These are phyloP conservation scores for Petunia secreta DNA, from an alignment of 257 asterid genomes.

Conservation along the genomic window DNA sequence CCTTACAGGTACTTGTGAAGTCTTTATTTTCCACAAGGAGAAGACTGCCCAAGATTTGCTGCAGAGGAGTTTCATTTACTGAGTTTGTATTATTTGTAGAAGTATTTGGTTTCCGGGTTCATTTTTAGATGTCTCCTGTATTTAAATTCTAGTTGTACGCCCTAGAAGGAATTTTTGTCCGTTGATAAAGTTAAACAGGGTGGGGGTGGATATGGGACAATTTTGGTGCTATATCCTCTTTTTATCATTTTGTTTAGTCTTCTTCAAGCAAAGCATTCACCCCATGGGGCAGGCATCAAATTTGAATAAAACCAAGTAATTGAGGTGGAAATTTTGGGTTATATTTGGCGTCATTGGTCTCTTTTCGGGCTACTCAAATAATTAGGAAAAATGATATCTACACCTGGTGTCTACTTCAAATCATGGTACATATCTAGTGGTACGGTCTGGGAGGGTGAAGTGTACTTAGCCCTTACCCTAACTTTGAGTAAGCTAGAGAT, in stretches of 20 bases:
- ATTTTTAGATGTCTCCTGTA: not conserved
- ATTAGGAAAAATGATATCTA: no score
- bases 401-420: no score
- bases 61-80: slow-evolving; percentile 4
- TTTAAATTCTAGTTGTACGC: not conserved
- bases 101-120: not conserved
- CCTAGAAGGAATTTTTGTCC: not conserved
- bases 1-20: slow-evolving; percentile 13
- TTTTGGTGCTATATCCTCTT: not conserved
- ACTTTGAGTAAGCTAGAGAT: no score
- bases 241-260: not conserved
- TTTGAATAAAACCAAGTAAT: slow-evolving; percentile 11
- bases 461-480: no score
- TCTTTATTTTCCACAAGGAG: not conserved
- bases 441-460: no score
- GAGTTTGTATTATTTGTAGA: not conserved
- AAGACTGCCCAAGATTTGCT: slow-evolving; percentile 1
- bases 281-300: not conserved
- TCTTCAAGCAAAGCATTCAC: not conserved
- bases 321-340: not conserved
- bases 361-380: not conserved
- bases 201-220: not conserved
- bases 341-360: not conserved
- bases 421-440: no score
- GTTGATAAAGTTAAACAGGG: not conserved